Base-by-base conservation (phyloP, 768 basidiomycete species). In the Psilocybe sp. region DNA sequence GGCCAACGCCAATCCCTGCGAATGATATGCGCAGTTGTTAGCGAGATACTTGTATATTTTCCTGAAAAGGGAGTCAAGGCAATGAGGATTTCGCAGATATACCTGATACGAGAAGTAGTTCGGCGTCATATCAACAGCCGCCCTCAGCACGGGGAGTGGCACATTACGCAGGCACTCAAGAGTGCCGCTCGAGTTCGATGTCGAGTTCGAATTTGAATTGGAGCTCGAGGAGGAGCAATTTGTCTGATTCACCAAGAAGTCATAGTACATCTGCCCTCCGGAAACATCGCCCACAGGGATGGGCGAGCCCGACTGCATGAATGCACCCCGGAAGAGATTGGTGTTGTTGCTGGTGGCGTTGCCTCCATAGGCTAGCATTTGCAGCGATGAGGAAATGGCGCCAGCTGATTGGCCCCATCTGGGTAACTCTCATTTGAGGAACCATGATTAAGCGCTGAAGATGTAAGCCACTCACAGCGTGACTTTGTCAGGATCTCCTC, bases 401-500 rank as follows among this genome's bases (percentile, higher is more conserved):
- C 79, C 79, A 0, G 77, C 75, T 2, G 68, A 71, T 57, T 78
- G 67, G 1, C 80, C 79, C 62, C 68, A 74, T 28, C 70, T 71
- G 35, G 12, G 16, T 5, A 9, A 32, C 19, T 16, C 4, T 8
- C 4, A 14, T n/a, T 38, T 13, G 16, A 10, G 32, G 16, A 7
- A 50, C 19, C 14, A 33, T 13, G 38, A 16, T 3, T 34, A 34
- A 35, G 28, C 19, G 32, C 6, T 28, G 10, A 49, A 14, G 7
- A 23, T 5, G 16, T 36, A 11, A 35, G 7, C 34, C 11, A 37
- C 59, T 46, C 36, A 78, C 71, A 79, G 53, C 2, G 72, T 74
- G 13, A 80, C 77, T 46, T 72, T 75, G 0, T 56, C 53, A 10
- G 69, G 72, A 61, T 84, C 79, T 1, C 84, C 83, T 7, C 82